Evolutionary conservation across 2,329 filamentous ascomycete species (phyloP), one percentile per base, ranked within the genome.

Genomic region (Bipolaris bicolor): DNA sequence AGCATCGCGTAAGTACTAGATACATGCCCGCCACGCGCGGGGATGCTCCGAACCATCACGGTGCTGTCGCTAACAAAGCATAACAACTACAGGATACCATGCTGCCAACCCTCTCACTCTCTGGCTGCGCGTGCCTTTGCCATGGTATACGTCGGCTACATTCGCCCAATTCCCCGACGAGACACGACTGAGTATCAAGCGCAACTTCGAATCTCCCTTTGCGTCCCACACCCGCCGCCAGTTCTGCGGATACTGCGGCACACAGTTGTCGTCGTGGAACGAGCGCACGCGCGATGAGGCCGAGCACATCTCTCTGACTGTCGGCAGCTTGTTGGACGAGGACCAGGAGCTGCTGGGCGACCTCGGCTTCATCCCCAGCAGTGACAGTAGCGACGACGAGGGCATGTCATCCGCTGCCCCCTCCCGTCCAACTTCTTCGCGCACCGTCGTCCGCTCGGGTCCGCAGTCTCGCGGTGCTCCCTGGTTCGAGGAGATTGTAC

Each of bases 181-280:
- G 79, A 77, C 76, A 6, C 79, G 77, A 52, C 60, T 66, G 40
- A 76, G 72, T 52, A 82, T 82, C 66, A 79, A 78, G 51, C 77
- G 78, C 48, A 79, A 76, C 41, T 82, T 79, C 65, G 60, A 73
- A 54, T 78, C 76, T 2, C 75, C 73, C 15, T 64, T 73, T 20
- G 61, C 69, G 2, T 86, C 87, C 2, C 59, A 15, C 84, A 86
- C 73, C 6, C 87, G 89, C 72, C 87, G 91, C 48, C 86, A 92
- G 65, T 97, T 97, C 77, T 97, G 93, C 77, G 93, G 93, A 22
- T 96, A 90, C 79, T 97, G 93, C 74, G 93, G 93, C 50, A 96
- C 92, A 0, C 90, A 90, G 11, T 80, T 97, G 52, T 89, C 89
- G 0, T 91, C 89, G 67, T 97, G 92, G 92, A 89, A 87, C 45